Percentiles rank a stretch among this genome's conserved stretches.
These are phyloP conservation scores for Trichopus zeylanicus DNA, from an alignment of 116 monocot genomes.

Conservation along the genomic window DNA sequence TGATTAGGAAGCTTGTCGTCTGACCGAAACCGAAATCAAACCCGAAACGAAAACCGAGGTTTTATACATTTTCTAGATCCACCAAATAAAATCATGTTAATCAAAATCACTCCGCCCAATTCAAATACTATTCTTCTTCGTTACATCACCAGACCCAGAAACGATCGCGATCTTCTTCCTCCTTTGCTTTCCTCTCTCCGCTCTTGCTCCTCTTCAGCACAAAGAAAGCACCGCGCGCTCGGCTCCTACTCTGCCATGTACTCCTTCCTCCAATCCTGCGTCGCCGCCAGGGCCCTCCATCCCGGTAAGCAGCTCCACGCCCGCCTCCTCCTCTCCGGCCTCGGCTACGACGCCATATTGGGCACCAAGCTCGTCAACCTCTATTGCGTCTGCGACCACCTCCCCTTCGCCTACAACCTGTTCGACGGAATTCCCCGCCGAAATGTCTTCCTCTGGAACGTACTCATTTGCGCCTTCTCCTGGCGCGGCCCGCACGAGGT, in stretches of 20 bases:
- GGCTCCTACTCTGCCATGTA: constrained; percentile 6
- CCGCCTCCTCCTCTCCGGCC: constrained; percentile 40
- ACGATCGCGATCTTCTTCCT: background rate
- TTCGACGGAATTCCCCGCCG: constrained; percentile 46
- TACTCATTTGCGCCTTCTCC: constrained; percentile 44
- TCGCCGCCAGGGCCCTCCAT: constrained; percentile 18
- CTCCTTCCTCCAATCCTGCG: constrained; percentile 23
- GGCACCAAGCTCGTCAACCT: constrained; percentile 42
- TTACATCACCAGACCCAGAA: background rate
- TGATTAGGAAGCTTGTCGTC: too few relatives aligned
- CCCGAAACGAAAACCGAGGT: too few relatives aligned
- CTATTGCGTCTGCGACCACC: constrained; percentile 19
- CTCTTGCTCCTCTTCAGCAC: background rate
- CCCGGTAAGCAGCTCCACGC: constrained; percentile 49
- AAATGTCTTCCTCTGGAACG: constrained; percentile 43
- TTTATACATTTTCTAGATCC: too few relatives aligned
- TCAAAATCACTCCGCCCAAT: too few relatives aligned
- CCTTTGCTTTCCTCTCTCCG: background rate
- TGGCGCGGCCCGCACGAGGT: constrained; percentile 27
- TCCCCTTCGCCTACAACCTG: constrained; percentile 28
- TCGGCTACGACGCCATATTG: constrained; percentile 22
- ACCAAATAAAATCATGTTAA: too few relatives aligned
- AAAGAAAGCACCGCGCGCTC: too few relatives aligned
- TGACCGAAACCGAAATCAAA: too few relatives aligned
- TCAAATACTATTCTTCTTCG: background rate